Percentiles rank a stretch among this genome's conserved stretches.
These are phyloP conservation scores for Entrophospora sp. DNA, from an alignment of 192 early-diverging fungal species.

Conservation along the genomic window DNA sequence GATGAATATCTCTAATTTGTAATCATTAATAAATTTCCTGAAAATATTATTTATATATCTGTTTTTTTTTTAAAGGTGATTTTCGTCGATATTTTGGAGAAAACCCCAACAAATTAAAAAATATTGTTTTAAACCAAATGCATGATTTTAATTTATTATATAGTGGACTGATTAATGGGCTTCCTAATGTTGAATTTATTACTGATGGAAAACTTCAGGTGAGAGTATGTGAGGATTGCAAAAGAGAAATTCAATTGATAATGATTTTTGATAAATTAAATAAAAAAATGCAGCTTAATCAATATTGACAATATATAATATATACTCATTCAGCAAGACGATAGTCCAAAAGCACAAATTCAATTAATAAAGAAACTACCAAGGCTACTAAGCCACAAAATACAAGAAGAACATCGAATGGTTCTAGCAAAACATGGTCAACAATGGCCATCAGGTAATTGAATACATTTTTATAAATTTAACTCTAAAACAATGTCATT, in stretches of 20 bases:
- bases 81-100: constrained; percentile 89
- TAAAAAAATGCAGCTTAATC: no score
- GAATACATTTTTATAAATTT: neutral
- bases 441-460: constrained; percentile 3
- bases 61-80: constrained; percentile 53
- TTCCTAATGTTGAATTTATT: constrained; percentile 37
- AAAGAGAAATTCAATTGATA: neutral
- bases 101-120: constrained; percentile 91
- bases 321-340: constrained; percentile 52
- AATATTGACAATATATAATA: neutral
- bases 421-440: neutral
- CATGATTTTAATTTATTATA: constrained; percentile 50
- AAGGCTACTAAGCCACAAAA: constrained; percentile 57
- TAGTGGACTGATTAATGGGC: constrained; percentile 37
- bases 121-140: constrained; percentile 82
- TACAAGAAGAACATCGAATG: constrained; percentile 36
- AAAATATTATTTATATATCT: no score
- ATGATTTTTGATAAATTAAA: neutral
- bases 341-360: constrained; percentile 50
- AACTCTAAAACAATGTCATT: neutral
- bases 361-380: constrained; percentile 75
- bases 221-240: no score
- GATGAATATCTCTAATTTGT: no score
- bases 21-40: no score
- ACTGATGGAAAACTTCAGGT: neutral